These are phyloP conservation scores for Cercophora newfieldiana DNA, from an alignment of 495 filamentous ascomycete species.

Conservation along the genomic window DNA sequence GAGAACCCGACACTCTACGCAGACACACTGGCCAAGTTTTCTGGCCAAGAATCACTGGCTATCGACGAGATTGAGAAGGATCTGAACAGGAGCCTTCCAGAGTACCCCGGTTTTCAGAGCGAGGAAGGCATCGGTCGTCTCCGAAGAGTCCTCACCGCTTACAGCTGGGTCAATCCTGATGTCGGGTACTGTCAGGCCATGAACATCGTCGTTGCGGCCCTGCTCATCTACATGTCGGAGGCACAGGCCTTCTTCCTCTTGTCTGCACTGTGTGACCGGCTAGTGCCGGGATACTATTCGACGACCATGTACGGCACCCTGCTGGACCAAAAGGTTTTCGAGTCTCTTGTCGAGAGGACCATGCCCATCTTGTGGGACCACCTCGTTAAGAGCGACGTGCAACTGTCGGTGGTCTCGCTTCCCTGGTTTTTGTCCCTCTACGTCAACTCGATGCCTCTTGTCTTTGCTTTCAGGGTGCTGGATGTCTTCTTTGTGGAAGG, in stretches of 20 bases:
- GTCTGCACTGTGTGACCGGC: slow-evolving; percentile 85
- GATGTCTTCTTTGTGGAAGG: slow-evolving; percentile 99
- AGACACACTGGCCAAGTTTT: slow-evolving; percentile 79
- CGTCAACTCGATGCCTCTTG: slow-evolving; percentile 98
- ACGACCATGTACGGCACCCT: slow-evolving; percentile 98
- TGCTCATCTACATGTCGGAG: slow-evolving; percentile 98
- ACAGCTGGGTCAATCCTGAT: slow-evolving; percentile 92
- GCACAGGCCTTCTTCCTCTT: slow-evolving; percentile 93
- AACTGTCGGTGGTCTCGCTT: slow-evolving; percentile 96
- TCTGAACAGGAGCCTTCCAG: slow-evolving; percentile 89
- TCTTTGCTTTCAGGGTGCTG: slow-evolving; percentile 93
- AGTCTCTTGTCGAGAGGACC: slow-evolving; percentile 94
- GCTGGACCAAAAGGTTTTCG: slow-evolving; percentile 94
- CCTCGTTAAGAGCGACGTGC: slow-evolving; percentile 89
- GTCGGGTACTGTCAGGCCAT: slow-evolving; percentile 99
- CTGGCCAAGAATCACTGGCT: slow-evolving; percentile 81
- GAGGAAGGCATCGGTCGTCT: slow-evolving; percentile 92
- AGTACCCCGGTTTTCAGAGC: slow-evolving; percentile 96
- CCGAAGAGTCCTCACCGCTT: slow-evolving; percentile 87
- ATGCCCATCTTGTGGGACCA: slow-evolving; percentile 99
- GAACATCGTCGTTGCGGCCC: slow-evolving; percentile 96
- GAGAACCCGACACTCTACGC: slow-evolving; percentile 79
- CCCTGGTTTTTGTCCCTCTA: slow-evolving; percentile 98
- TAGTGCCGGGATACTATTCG: slow-evolving; percentile 95
- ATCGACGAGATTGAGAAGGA: slow-evolving; percentile 99